A percentile compares a stretch with the other conserved stretches of the same genome.
phyloP scores from a whole-genome alignment of 768 basidiomycete genomes.

The Amanita subjunquillea region DNA sequence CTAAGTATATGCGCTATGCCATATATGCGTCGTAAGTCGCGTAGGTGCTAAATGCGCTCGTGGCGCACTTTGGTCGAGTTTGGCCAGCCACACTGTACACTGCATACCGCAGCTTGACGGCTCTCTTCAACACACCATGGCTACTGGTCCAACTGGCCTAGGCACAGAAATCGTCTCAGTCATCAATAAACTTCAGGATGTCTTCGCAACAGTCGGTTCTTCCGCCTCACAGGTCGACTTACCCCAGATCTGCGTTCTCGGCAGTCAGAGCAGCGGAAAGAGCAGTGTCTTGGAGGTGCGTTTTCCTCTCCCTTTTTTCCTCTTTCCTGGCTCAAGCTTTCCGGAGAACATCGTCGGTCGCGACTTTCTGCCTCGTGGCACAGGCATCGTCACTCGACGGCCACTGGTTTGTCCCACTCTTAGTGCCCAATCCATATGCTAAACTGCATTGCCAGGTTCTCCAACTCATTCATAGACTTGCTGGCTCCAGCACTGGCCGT shows the following conservation, averaged over 20 bases:
- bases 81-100: slow-evolving; percentile 9
- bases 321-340: slow-evolving; percentile 5
- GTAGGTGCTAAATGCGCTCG: no score
- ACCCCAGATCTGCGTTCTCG: slow-evolving; percentile 86
- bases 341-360: slow-evolving; percentile 91
- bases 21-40: neutral
- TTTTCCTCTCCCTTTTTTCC: neutral
- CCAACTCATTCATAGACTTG: slow-evolving; percentile 86
- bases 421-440: neutral
- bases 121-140: slow-evolving; percentile 21
- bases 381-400: slow-evolving; percentile 96
- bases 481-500: slow-evolving; percentile 34
- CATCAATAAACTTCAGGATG: slow-evolving; percentile 87
- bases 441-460: slow-evolving; percentile 45
- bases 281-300: slow-evolving; percentile 84
- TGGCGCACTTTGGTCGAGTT: neutral
- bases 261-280: slow-evolving; percentile 89
- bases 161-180: slow-evolving; percentile 75
- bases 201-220: slow-evolving; percentile 76
- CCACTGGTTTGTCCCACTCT: slow-evolving; percentile 53
- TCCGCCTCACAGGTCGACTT: slow-evolving; percentile 76
- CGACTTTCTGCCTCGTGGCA: slow-evolving; percentile 97
- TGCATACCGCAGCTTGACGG: slow-evolving; percentile 10
- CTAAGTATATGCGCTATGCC: neutral
- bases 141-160: slow-evolving; percentile 53